Evolutionary conservation across 2,329 filamentous ascomycete genomes (phyloP), one percentile per base, ranked within the genome.

Genomic region (Arthrobotrys sphaeroides): DNA sequence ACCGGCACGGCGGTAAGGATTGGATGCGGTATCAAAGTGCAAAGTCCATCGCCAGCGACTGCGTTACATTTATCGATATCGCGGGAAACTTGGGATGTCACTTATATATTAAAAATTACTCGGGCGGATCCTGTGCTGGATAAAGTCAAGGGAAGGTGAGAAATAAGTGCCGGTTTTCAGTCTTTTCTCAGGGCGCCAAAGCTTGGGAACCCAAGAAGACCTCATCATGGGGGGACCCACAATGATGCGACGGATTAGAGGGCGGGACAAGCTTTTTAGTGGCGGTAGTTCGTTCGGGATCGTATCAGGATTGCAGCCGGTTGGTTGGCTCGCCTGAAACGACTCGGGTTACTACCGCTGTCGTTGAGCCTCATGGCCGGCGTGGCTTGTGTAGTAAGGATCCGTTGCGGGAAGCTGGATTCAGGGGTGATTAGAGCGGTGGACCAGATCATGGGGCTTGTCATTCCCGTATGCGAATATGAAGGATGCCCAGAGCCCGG

Each of bases 211-310:
- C n/a, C n/a, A n/a, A n/a, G n/a, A 20, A 12, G 38, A 16, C 20
- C 22, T 72, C 57, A 59, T 59, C 67, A 72, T 59, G 26, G 13
- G 18, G 2, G 20, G 38, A 45, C 51, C 51, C 51, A 55, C 51
- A 7, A 7, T 5, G 18, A 22, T 55, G 51, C 51, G 51, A 55
- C 51, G 20, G 18, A 55, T 55, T 38, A 18, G 18, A 47, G 38
- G 40, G 18, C 61, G 47, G 45, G 61, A 66, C 66, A 62, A 70
- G 66, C 53, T 33, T 61, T 53, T 62, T 62, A 60, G 22, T n/a
- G 53, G 24, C 66, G 66, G 57, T 22, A 61, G 49, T 36, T 7
- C 2, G 64, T 59, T 67, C 64, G 45, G 57, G 31, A 38, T 47
- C 31, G 1, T n/a, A 6, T 51, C 10, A 53, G 45, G 47, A n/a